Evolutionary conservation across 192 early-diverging fungal genomes (phyloP), one percentile per base, ranked within the genome.

Genomic region (Chytriomyces hyalinus): DNA sequence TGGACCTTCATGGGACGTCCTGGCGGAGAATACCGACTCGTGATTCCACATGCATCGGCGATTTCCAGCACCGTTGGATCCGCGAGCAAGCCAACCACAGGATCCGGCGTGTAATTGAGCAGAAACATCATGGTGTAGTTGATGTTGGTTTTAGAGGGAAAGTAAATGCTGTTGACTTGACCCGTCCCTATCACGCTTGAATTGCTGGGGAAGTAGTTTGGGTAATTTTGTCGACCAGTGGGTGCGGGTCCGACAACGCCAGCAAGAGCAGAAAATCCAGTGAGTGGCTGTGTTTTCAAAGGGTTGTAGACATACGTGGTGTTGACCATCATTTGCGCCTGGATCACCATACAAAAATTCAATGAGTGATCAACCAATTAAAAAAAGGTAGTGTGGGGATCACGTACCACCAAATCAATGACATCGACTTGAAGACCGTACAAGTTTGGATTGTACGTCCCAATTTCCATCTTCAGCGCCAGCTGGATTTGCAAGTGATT

Each of bases 41-140:
- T 61, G 36, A 83, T 75, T n/a, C 75, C 75, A 62, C 82, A 83
- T 24, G 77, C 79, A 24, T 66, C 73, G 8, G 79, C 78, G 47
- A 83, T 43, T 59, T 80, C 73, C 44, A 70, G 60, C 8, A 83
- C 46, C 22, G 78, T 79, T 4, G 82, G 82, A 57, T 83, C 82
- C 24, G 28, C 26, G 36, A 80, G 24, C 20, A 83, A 50, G 9
- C 75, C 78, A 1, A 71, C 49, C 10, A 73, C 22, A 48, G 73
- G 75, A 26, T 68, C 70, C 48, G 67, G 74, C 24, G 67, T 71
- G 62, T 80, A 83, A 36, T 49, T 26, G 26, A 83, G 53, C 1
- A 72, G 61, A 61, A 83, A 83, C 45, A 66, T 75, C 74, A 83
- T 75, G 17, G 61, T 50, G 72, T 77, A 80, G 64, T 71, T 63